These are phyloP conservation scores for Aegle marmelos DNA, from an alignment of 345 rosid species.

Conservation along the genomic window DNA sequence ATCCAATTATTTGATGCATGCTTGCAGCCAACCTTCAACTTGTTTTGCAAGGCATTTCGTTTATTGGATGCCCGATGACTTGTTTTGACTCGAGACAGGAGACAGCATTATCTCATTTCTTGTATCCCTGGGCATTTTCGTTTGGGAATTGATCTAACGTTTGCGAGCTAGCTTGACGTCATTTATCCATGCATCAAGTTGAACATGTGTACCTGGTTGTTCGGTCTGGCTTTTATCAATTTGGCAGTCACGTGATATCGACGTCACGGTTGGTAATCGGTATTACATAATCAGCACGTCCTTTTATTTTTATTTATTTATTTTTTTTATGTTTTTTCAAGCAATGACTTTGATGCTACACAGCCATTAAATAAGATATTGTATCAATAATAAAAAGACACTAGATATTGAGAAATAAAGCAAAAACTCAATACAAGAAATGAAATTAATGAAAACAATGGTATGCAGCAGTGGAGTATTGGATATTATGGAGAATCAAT, in stretches of 20 bases:
- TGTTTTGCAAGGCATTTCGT: neutral
- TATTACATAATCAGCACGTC: no score
- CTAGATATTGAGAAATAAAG: no score
- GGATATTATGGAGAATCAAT: no score
- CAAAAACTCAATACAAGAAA: no score
- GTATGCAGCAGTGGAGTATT: no score
- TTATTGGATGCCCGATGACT: neutral
- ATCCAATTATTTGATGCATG: neutral
- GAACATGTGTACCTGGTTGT: neutral
- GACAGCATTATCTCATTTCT: neutral
- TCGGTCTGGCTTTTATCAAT: neutral
- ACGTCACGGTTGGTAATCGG: no score
- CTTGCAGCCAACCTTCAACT: slow-evolving; percentile 11
- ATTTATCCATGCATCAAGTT: neutral
- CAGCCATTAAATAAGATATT: no score
- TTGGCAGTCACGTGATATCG: neutral
- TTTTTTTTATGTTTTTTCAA: no score
- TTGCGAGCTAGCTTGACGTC: neutral
- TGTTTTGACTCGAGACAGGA: neutral
- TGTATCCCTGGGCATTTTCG: neutral
- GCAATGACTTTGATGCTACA: no score
- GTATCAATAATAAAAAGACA: no score
- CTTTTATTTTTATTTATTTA: no score
- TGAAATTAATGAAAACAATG: no score
- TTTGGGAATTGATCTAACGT: neutral